These are phyloP conservation scores for Allium fistulosum DNA, from an alignment of 106 monocot species.

Conservation along the genomic window DNA sequence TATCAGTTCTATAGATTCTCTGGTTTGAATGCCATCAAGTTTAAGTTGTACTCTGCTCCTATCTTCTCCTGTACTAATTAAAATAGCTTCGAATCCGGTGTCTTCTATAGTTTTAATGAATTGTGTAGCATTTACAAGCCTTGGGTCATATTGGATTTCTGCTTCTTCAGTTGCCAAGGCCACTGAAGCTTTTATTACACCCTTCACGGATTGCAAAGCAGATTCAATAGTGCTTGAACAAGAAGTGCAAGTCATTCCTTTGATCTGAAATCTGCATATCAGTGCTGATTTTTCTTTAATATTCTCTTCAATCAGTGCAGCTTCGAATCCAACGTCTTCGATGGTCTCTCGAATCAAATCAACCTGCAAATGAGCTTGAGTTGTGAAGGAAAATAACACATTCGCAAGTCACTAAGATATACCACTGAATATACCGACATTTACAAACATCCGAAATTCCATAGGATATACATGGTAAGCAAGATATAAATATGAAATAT, in stretches of 20 bases:
- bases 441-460: too few relatives aligned
- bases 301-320: slow-evolving; percentile 43
- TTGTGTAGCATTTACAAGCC: slow-evolving; percentile 23
- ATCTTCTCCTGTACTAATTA: slow-evolving; percentile 69
- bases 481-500: too few relatives aligned
- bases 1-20: slow-evolving; percentile 34
- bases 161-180: slow-evolving; percentile 91
- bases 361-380: slow-evolving; percentile 36
- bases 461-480: too few relatives aligned
- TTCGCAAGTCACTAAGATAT: too few relatives aligned
- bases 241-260: slow-evolving; percentile 87
- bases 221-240: slow-evolving; percentile 74
- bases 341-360: slow-evolving; percentile 65
- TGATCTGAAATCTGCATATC: slow-evolving; percentile 57
- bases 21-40: slow-evolving; percentile 38
- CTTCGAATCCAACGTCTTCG: slow-evolving; percentile 75
- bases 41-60: slow-evolving; percentile 55
- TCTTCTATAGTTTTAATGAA: slow-evolving; percentile 52
- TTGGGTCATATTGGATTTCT: slow-evolving; percentile 64
- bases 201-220: slow-evolving; percentile 45
- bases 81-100: slow-evolving; percentile 69
- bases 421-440: too few relatives aligned
- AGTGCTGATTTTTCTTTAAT: slow-evolving; percentile 32
- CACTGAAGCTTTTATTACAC: slow-evolving; percentile 65
- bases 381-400: too few relatives aligned